Evolutionary conservation across 768 basidiomycete species (phyloP).

Genomic region (Clathrus columnatus): DNA sequence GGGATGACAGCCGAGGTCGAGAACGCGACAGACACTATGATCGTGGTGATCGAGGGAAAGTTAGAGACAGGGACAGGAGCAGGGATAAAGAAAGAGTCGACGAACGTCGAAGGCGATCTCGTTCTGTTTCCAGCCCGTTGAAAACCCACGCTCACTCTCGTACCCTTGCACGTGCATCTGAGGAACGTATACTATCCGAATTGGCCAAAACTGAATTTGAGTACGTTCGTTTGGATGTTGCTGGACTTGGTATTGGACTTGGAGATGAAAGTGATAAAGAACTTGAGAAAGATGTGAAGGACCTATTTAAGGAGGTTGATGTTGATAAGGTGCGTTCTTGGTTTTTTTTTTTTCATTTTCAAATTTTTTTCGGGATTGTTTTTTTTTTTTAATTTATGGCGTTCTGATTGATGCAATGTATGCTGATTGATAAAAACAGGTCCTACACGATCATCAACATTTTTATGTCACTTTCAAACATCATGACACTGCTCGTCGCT

Average conservation of each 20-base stretch:
- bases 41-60: slow-evolving; percentile 9
- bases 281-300: slow-evolving; percentile 59
- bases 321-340: slow-evolving; percentile 54
- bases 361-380: not conserved
- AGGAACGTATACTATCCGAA: slow-evolving; percentile 32
- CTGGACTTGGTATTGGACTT: slow-evolving; percentile 30
- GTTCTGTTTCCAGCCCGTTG: not conserved
- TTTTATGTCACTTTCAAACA: slow-evolving; percentile 79
- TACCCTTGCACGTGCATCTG: not conserved
- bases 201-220: slow-evolving; percentile 58
- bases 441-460: slow-evolving; percentile 59
- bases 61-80: slow-evolving; percentile 24
- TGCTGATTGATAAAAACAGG: no score
- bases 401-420: no score
- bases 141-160: not conserved
- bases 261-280: not conserved
- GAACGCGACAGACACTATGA: not conserved
- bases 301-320: slow-evolving; percentile 62
- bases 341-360: slow-evolving; percentile 2
- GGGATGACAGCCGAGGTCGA: not conserved
- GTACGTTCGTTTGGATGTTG: slow-evolving; percentile 51
- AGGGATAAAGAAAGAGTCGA: slow-evolving; percentile 18
- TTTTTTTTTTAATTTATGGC: slow-evolving; percentile 8
- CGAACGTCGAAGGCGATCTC: not conserved
- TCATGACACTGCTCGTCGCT: slow-evolving; percentile 52